These are phyloP conservation scores for Globisporangium sylvaticum DNA, from an alignment of 352 stramenopile genomes.

Conservation along the genomic window DNA sequence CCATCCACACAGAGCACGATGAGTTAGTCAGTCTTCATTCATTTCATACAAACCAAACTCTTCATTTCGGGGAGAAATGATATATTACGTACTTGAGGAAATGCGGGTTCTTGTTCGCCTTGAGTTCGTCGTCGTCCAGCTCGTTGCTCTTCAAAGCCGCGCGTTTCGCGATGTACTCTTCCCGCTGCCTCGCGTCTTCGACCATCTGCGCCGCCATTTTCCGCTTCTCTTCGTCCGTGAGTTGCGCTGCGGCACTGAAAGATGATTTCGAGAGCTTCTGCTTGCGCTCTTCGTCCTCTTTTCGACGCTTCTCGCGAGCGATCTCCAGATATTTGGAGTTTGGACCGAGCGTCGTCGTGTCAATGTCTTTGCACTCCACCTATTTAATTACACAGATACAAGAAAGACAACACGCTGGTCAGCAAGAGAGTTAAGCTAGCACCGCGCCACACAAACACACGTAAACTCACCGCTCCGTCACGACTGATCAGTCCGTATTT, in stretches of 20 bases:
- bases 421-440: too few species aligned
- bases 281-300: slow-evolving; percentile 66
- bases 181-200: slow-evolving; percentile 64
- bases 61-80: neutral
- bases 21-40: neutral
- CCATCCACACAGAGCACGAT: neutral
- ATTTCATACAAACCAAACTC: neutral
- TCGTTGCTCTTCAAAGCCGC: slow-evolving; percentile 47
- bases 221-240: slow-evolving; percentile 62
- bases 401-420: too few species aligned
- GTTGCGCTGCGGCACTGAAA: slow-evolving; percentile 12
- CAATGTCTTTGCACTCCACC: slow-evolving; percentile 65
- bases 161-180: slow-evolving; percentile 55
- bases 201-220: slow-evolving; percentile 66
- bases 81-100: slow-evolving; percentile 73
- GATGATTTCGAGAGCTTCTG: slow-evolving; percentile 53
- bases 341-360: slow-evolving; percentile 72
- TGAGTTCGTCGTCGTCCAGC: slow-evolving; percentile 50
- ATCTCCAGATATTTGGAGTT: slow-evolving; percentile 74
- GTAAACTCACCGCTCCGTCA: slow-evolving; percentile 39
- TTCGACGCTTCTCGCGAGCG: slow-evolving; percentile 58
- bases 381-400: too few species aligned
- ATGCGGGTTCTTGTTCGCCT: slow-evolving; percentile 54
- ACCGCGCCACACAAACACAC: neutral
- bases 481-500: slow-evolving; percentile 69